These are phyloP conservation scores for Aspergillus biplanus DNA, from an alignment of 495 filamentous ascomycete species.

Conservation along the genomic window DNA sequence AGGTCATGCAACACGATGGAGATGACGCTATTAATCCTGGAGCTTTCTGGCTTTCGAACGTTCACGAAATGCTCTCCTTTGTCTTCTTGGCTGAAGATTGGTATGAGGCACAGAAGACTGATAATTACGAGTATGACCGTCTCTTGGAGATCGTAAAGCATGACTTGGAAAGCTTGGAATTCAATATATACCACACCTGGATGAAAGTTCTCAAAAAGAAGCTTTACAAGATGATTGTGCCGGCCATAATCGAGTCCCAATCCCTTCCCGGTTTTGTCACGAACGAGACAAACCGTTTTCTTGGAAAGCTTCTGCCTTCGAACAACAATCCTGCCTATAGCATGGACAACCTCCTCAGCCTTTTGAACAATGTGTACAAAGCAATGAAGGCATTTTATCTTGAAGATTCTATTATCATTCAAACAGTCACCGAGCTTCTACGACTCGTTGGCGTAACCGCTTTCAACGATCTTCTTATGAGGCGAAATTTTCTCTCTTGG, in stretches of 20 bases:
- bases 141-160: slow-evolving; percentile 98
- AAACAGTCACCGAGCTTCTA: slow-evolving; percentile 92
- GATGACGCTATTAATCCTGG: slow-evolving; percentile 97
- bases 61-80: slow-evolving; percentile 99
- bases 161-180: slow-evolving; percentile 96
- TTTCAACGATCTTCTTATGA: slow-evolving; percentile 98
- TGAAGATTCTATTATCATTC: slow-evolving; percentile 92
- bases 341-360: slow-evolving; percentile 97
- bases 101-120: slow-evolving; percentile 99
- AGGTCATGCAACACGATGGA: slow-evolving; percentile 97
- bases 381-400: slow-evolving; percentile 98
- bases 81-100: slow-evolving; percentile 99
- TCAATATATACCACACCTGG: slow-evolving; percentile 99
- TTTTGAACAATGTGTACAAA: slow-evolving; percentile 96
- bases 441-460: slow-evolving; percentile 95
- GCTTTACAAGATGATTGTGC: slow-evolving; percentile 98
- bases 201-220: slow-evolving; percentile 99
- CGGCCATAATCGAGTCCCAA: slow-evolving; percentile 98
- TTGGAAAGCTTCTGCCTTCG: slow-evolving; percentile 90
- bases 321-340: slow-evolving; percentile 90
- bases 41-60: slow-evolving; percentile 98
- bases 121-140: slow-evolving; percentile 98
- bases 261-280: slow-evolving; percentile 98
- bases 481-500: slow-evolving; percentile 98
- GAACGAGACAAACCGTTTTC: slow-evolving; percentile 95